Base-by-base conservation (phyloP, 805 yeast species). In the Cyberlindnera xishuangbannaensis region DNA sequence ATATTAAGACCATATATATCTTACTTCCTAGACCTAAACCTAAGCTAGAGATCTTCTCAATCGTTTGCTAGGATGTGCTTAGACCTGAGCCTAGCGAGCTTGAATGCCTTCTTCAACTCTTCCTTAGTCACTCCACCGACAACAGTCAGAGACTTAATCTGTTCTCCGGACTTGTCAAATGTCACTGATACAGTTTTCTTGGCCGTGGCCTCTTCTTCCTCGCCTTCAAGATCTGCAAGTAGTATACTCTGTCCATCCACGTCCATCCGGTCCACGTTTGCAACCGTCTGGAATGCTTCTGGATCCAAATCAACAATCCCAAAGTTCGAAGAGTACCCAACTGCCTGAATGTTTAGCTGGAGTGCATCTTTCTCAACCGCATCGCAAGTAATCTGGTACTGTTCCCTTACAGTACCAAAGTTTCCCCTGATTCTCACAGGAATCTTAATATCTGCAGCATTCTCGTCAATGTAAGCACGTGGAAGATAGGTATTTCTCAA, bases 221-320 rank as follows among this genome's bases (percentile, higher is more conserved):
- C 90, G 11, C 94, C 94, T 53, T 85, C 94, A 25, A 84, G 49
- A 51, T 86, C 96, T 1, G 83, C 77, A 29, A 86, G 54, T 12
- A 84, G 47, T 0, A 76, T 62, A 2, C 71, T 43, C 16, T 54
- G 39, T 1, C 28, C 22, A 25, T 56, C 56, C 12, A 48, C 34
- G 7, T 60, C 66, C 55, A 60, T 59, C 19, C 59, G 58, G 13
- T 55, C 59, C 6, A 45, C 58, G 5, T 42, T 46, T 2, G 42
- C 53, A 3, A 47, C 51, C 6, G 54, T 51, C 12, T 55, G 56
- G 2, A 49, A 34, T 2, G 60, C 53, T 22, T 64, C 66, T 3
- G 59, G 58, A 17, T 65, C 64, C 9, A 64, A 31, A 26, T 65
- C 69, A 13, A 71, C 67, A 1, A 81, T 57, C 10, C 94, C 95